Conservation (phyloP, 768 basidiomycete genomes). For the Baorangia bicolor region DNA sequence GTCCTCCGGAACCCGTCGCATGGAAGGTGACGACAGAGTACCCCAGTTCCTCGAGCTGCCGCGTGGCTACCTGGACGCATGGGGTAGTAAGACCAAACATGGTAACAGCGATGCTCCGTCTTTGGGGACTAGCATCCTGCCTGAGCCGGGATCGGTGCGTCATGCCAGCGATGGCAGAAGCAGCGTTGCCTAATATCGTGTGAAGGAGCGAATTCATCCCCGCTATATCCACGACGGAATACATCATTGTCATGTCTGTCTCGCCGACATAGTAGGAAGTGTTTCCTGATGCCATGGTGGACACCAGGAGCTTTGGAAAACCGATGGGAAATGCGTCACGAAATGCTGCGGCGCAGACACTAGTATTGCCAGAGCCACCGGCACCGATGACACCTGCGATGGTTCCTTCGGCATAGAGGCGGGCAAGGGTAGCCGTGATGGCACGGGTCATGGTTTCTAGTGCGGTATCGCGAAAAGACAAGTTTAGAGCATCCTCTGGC, state of each 20-base stretch:
- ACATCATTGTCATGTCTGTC: slow-evolving; percentile 34
- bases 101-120: slow-evolving; percentile 18
- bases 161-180: slow-evolving; percentile 31
- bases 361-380: slow-evolving; percentile 30
- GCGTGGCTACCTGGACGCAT: slow-evolving; percentile 20
- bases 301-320: slow-evolving; percentile 30
- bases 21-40: slow-evolving; percentile 27
- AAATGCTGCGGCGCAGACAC: slow-evolving; percentile 23
- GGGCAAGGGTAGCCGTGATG: slow-evolving; percentile 16
- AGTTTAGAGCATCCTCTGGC: background rate
- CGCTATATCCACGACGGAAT: slow-evolving; percentile 31
- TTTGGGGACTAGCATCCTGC: background rate
- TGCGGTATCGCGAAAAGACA: slow-evolving; percentile 7
- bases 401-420: slow-evolving; percentile 5
- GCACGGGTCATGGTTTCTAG: slow-evolving; percentile 22
- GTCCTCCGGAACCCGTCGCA: slow-evolving; percentile 30
- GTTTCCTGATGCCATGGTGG: slow-evolving; percentile 34
- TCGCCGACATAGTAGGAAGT: slow-evolving; percentile 29
- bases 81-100: slow-evolving; percentile 32
- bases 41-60: slow-evolving; percentile 22
- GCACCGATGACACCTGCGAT: slow-evolving; percentile 22
- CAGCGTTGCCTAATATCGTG: slow-evolving; percentile 26
- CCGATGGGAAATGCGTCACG: slow-evolving; percentile 26
- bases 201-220: slow-evolving; percentile 29
- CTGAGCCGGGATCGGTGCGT: slow-evolving; percentile 3